Evolutionary conservation across 257 asterid genomes (phyloP).

Genomic region (Gentiana macrophylla): DNA sequence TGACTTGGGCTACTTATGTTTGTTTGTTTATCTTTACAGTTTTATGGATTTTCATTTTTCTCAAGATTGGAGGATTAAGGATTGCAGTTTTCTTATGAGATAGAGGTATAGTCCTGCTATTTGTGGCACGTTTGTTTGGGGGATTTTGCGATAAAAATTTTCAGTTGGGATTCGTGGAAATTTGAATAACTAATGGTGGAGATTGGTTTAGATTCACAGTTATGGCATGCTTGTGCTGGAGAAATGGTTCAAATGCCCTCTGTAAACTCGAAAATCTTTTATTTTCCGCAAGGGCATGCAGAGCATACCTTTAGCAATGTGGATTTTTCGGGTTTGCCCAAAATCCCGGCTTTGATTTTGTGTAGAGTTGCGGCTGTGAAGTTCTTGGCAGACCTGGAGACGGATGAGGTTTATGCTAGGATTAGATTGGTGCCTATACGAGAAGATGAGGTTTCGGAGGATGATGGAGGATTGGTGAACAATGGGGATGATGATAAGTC

Average conservation of each 20-base stretch:
- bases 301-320: conserved; percentile 43
- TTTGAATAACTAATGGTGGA: conserved; percentile 14
- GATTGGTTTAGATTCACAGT: conserved; percentile 42
- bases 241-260: conserved; percentile 54
- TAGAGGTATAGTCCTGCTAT: no score
- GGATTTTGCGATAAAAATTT: no score
- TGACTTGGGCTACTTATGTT: no score
- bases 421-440: conserved; percentile 18
- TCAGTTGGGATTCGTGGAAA: not conserved
- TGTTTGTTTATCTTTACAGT: no score
- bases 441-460: conserved; percentile 14
- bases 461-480: conserved; percentile 4
- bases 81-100: no score
- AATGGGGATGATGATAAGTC: conserved; percentile 20
- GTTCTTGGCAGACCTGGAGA: conserved; percentile 47
- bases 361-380: conserved; percentile 45
- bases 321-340: conserved; percentile 37
- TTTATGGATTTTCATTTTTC: no score
- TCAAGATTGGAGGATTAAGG: no score
- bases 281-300: conserved; percentile 66
- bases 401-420: conserved; percentile 25
- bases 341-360: conserved; percentile 39
- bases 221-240: conserved; percentile 77
- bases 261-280: conserved; percentile 39
- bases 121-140: no score